Evolutionary conservation across 768 basidiomycete species (phyloP).

Genomic region (Suillus variegatus): DNA sequence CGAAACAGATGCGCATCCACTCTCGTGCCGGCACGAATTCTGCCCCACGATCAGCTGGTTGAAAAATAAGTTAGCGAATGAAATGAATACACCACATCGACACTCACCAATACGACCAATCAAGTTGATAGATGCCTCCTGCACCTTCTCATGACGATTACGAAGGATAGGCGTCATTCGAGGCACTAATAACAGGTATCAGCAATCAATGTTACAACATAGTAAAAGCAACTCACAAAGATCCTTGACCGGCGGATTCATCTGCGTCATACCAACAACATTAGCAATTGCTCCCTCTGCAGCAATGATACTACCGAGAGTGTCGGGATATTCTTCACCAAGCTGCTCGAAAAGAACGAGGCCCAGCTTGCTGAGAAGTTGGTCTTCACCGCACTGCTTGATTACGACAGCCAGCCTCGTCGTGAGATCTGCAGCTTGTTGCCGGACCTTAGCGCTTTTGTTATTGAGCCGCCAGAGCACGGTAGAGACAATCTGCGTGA

Average conservation of each 20-base stretch:
- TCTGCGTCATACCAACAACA: constrained; percentile 99
- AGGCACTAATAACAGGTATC: constrained; percentile 62
- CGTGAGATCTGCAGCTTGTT: constrained; percentile 98
- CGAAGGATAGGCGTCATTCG: constrained; percentile 99
- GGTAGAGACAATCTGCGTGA: constrained; percentile 98
- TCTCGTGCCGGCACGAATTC: constrained; percentile 98
- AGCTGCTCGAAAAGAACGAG: constrained; percentile 97
- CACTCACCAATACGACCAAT: constrained; percentile 88
- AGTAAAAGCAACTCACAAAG: constrained; percentile 61
- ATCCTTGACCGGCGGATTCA: constrained; percentile 99
- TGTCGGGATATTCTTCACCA: constrained; percentile 99
- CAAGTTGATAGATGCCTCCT: constrained; percentile 98
- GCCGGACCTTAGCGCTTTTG: constrained; percentile 98
- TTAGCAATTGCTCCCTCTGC: constrained; percentile 99
- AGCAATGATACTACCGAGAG: constrained; percentile 98
- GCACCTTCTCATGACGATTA: constrained; percentile 99
- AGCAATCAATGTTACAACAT: background rate
- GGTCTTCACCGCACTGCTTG: constrained; percentile 98
- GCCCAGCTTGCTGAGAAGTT: constrained; percentile 92
- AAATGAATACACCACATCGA: background rate
- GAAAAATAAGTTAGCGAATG: constrained; percentile 3
- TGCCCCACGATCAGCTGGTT: constrained; percentile 91
- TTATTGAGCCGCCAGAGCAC: constrained; percentile 99
- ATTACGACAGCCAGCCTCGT: constrained; percentile 96
- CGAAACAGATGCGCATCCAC: constrained; percentile 99